Evolutionary conservation across 139 green algal genomes (phyloP), one percentile per base, ranked within the genome.

Genomic region (Monoraphidium neglectum): DNA sequence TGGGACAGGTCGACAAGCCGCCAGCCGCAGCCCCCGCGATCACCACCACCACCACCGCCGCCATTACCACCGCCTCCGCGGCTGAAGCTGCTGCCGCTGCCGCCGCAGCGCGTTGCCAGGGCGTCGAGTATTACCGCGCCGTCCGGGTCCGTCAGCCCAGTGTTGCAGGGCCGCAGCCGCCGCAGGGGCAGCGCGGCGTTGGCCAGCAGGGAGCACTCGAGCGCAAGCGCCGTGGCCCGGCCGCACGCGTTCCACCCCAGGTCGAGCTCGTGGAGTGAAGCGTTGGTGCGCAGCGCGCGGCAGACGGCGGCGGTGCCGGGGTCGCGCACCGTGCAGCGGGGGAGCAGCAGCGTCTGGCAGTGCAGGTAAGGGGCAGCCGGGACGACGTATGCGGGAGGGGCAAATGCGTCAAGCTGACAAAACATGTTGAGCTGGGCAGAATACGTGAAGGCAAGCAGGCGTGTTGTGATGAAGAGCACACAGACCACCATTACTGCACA

Each of bases 211-310:
- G 32, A 38, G 2, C 46, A 47, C 23, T 63, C 72, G 6, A 78
- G 30, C 61, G 62, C 63, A 28, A 37, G 33, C 24, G 73, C 73
- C 35, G 73, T 72, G 3, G 24, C 23, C 28, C 73, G 65, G 8
- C n/a, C 38, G 32, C 69, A 23, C 0, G 65, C 74, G 64, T 80
- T 80, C 65, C 66, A 74, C 36, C 53, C n/a, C 3, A 80, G 23
- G 40, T 75, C 40, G 23, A 80, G 54, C 53, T 80, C 53, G 2
- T 1, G 28, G n/a, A 80, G 32, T 35, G 26, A 26, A 1, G 28
- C 6, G n/a, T 74, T 37, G n/a, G 33, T 13, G 4, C n/a, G 37
- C 53, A 75, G 35, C 8, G 74, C 65, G 1, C 32, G 24, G 18
- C 36, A 54, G 0, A 80, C 18, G 8, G 65, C 74, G 8, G 54